phyloP scores from a whole-genome alignment of 1,139 yeast genomes.

The Yamadazyma trypodendri region DNA sequence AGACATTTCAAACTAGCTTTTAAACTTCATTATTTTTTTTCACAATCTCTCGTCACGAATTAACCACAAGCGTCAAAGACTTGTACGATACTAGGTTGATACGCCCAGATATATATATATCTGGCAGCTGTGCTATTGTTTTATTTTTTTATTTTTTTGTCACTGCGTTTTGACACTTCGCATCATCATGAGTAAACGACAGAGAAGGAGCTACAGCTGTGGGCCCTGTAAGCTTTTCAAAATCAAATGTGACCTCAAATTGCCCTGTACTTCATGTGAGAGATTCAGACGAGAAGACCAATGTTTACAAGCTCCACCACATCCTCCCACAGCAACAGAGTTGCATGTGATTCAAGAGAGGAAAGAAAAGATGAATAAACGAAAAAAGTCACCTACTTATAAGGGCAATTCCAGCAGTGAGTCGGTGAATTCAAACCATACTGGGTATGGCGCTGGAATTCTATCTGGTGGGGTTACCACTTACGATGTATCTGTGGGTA shows the following conservation, averaged over 20 bases:
- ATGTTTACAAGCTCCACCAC: conserved; percentile 43
- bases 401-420: neutral
- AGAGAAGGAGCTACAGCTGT: conserved; percentile 54
- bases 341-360: conserved; percentile 24
- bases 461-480: too few species aligned
- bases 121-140: too few species aligned
- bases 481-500: too few species aligned
- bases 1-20: too few species aligned
- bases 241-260: conserved; percentile 51
- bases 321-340: conserved; percentile 42
- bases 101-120: too few species aligned
- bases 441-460: neutral
- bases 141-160: too few species aligned
- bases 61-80: too few species aligned
- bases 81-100: too few species aligned
- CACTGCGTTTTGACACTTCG: too few species aligned
- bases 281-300: conserved; percentile 40
- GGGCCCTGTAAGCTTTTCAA: conserved; percentile 56
- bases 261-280: conserved; percentile 51
- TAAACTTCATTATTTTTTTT: too few species aligned
- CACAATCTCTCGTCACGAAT: too few species aligned
- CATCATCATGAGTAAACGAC: conserved; percentile 21
- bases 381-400: conserved; percentile 6
- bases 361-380: conserved; percentile 19
- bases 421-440: neutral